Base-by-base conservation (phyloP, 208 protist species). In the Crithidia brevicula region DNA sequence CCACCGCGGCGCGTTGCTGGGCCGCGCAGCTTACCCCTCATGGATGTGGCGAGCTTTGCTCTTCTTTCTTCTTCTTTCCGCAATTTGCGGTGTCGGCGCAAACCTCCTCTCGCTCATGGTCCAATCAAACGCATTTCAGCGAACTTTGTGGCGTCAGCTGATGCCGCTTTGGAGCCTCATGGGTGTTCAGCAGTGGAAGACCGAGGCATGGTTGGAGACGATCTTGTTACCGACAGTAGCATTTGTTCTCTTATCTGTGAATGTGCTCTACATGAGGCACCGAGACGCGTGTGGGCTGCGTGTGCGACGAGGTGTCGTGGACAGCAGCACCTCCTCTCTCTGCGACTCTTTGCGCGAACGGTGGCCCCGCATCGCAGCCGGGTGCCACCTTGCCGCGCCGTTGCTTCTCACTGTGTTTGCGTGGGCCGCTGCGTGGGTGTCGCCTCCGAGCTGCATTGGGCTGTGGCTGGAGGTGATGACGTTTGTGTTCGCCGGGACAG, bases 391-490 rank as follows among this genome's bases (percentile, higher is more conserved):
- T 20, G 27, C 46, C 34, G 31, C 61, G 4, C 4, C 38, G 16
- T 20, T 54, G 51, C 54, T 75, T 0, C 53, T 75, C 20, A 46
- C 54, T 1, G 27, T 34, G n/a, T 23, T 61, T 13, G 49, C 60
- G 25, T 75, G 69, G 69, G 60, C 22, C 6, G 36, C 42, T 11
- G 69, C 61, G 22, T 75, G 61, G 61, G 8, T 52, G 3, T 27
- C 69, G 0, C 23, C 46, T n/a, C 51, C 76, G 1, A 78, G 71
- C 34, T 30, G 56, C 47, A 47, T 57, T 6, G 64, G 70, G 1
- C 33, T 87, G 2, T 57, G 23, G 38, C 62, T 65, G 9, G 77
- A 78, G 65, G 15, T 52, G 5, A 30, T 57, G 15, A 58, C 69
- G 2, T 75, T 75, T 30, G 34, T 57, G 2, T 69, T 69, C 30